phyloP scores from a whole-genome alignment of 768 basidiomycete species.

The Mycena crocata region DNA sequence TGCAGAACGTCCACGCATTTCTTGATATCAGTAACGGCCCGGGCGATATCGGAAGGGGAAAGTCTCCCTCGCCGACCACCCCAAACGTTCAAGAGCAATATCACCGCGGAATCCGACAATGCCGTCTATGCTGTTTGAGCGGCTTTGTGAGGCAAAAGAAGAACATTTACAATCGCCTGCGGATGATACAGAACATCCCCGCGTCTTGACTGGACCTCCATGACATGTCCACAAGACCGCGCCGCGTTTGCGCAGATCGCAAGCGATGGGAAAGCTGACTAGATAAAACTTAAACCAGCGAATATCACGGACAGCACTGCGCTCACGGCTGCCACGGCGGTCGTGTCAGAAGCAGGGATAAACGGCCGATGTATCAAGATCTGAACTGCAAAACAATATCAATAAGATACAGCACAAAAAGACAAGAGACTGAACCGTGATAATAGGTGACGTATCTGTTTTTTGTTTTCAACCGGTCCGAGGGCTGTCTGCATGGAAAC shows the following conservation, averaged over 20 bases:
- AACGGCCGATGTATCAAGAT: slow-evolving; percentile 61
- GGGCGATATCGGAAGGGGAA: slow-evolving; percentile 1
- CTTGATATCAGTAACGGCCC: slow-evolving; percentile 20
- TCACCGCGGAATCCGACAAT: slow-evolving; percentile 20
- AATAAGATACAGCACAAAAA: background rate
- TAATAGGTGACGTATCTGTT: slow-evolving; percentile 51
- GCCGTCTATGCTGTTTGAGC: background rate
- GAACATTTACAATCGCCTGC: slow-evolving; percentile 16
- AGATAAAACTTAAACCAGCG: background rate
- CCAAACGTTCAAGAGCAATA: slow-evolving; percentile 23
- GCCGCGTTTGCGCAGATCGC: slow-evolving; percentile 58
- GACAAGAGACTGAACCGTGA: slow-evolving; percentile 25
- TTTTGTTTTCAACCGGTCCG: background rate
- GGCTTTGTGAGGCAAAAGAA: background rate
- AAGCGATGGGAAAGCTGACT: slow-evolving; percentile 48
- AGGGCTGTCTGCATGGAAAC: background rate
- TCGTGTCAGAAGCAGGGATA: slow-evolving; percentile 44
- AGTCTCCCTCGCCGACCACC: background rate
- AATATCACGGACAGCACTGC: background rate
- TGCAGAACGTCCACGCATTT: slow-evolving; percentile 19
- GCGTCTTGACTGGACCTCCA: slow-evolving; percentile 32
- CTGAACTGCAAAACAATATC: slow-evolving; percentile 35
- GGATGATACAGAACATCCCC: slow-evolving; percentile 41
- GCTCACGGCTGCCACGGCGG: background rate
- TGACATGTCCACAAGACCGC: slow-evolving; percentile 51